phyloP scores from a whole-genome alignment of 2,329 filamentous ascomycete genomes.

The Chalara sp. region DNA sequence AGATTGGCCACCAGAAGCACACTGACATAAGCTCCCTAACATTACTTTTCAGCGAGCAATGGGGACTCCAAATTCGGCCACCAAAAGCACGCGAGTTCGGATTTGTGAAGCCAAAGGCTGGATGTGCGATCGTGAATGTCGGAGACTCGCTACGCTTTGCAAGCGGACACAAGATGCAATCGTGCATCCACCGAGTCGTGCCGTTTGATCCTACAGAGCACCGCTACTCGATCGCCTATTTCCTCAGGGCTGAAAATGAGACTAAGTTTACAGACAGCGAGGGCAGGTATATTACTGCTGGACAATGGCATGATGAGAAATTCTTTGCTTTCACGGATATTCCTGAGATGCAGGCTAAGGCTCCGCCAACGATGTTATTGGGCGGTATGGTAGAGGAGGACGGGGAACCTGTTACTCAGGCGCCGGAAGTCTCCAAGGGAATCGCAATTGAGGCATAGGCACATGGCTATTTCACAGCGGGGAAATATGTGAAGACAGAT shows the following conservation, averaged over 20 bases:
- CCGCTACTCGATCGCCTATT: conserved; percentile 53
- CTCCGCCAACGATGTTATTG: conserved; percentile 23
- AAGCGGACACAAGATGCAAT: conserved; percentile 45
- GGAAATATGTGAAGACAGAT: no score
- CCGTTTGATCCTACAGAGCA: conserved; percentile 43
- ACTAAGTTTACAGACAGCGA: conserved; percentile 48
- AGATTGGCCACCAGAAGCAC: conserved; percentile 49
- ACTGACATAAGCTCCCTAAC: conserved; percentile 50
- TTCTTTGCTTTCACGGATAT: conserved; percentile 37
- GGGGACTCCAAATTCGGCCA: conserved; percentile 49
- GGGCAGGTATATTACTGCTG: conserved; percentile 45
- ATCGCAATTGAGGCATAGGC: no score
- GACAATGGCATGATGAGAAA: conserved; percentile 49
- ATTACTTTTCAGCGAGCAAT: conserved; percentile 48
- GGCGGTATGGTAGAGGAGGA: neutral
- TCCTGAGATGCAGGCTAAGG: conserved; percentile 38
- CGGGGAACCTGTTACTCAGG: neutral
- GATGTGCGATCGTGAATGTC: conserved; percentile 49
- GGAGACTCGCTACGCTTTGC: conserved; percentile 53
- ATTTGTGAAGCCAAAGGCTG: conserved; percentile 44
- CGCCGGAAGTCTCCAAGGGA: no score
- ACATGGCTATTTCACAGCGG: no score
- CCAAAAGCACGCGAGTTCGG: conserved; percentile 40
- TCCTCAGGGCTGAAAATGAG: conserved; percentile 49
- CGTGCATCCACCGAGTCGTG: conserved; percentile 51